Conservation (phyloP, 2,329 filamentous ascomycete species). For the Ceratocystis huliohia region DNA sequence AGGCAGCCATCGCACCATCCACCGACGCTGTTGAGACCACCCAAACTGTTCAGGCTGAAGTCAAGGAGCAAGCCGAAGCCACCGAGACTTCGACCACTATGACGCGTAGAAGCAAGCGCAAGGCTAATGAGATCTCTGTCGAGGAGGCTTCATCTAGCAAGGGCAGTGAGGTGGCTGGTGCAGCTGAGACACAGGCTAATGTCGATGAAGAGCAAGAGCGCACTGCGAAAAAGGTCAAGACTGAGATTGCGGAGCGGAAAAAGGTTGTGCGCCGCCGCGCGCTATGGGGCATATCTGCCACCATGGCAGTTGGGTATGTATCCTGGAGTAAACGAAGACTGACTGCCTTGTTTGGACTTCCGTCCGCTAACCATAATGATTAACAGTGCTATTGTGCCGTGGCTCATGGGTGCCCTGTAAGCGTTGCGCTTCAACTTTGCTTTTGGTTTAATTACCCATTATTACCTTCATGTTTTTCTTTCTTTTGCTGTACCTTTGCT, state of each 20-base stretch:
- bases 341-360: too few relatives aligned
- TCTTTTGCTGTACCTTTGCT: slow-evolving; percentile 6
- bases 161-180: slow-evolving; percentile 6
- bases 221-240: slow-evolving; percentile 63
- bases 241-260: slow-evolving; percentile 69
- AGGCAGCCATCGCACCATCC: slow-evolving; percentile 28
- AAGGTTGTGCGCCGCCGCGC: slow-evolving; percentile 78
- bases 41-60: slow-evolving; percentile 26
- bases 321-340: not conserved
- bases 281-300: slow-evolving; percentile 72
- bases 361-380: not conserved
- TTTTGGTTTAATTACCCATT: slow-evolving; percentile 15
- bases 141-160: slow-evolving; percentile 37
- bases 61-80: slow-evolving; percentile 32
- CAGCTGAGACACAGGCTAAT: slow-evolving; percentile 30
- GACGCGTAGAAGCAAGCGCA: slow-evolving; percentile 55
- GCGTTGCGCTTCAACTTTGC: slow-evolving; percentile 6
- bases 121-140: slow-evolving; percentile 58
- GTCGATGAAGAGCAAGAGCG: slow-evolving; percentile 34
- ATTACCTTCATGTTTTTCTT: slow-evolving; percentile 10
- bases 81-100: slow-evolving; percentile 29
- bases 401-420: slow-evolving; percentile 41
- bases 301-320: slow-evolving; percentile 80
- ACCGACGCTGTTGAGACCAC: slow-evolving; percentile 28
- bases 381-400: slow-evolving; percentile 37